Conservation (phyloP, 2,329 filamentous ascomycete genomes). For the Aspergillus caelatus region DNA sequence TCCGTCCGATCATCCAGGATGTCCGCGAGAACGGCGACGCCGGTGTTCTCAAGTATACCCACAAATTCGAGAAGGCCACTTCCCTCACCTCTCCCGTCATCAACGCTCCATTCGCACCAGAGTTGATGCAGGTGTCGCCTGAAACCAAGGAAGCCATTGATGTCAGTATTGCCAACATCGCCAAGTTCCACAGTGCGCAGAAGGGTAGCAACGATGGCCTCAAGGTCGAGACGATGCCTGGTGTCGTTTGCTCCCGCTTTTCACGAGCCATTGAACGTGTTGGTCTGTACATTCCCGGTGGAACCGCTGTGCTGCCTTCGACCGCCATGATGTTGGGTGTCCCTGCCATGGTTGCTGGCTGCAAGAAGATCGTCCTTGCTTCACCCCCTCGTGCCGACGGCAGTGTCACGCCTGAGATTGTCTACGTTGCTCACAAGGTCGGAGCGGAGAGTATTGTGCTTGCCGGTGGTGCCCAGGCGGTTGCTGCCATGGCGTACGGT, state of each 20-base stretch:
- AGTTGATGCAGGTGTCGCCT: conserved; percentile 79
- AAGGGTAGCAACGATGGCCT: conserved; percentile 76
- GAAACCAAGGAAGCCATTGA: conserved; percentile 95
- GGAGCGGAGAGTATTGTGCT: conserved; percentile 95
- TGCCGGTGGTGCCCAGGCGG: conserved; percentile 91
- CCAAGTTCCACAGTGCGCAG: conserved; percentile 90
- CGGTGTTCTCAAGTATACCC: conserved; percentile 87
- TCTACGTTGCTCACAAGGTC: conserved; percentile 96
- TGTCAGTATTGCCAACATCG: conserved; percentile 89
- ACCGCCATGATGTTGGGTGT: conserved; percentile 98
- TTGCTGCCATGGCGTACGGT: conserved; percentile 96
- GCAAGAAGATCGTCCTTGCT: conserved; percentile 90
- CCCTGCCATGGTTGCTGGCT: conserved; percentile 95
- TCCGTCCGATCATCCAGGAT: conserved; percentile 87
- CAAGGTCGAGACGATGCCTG: conserved; percentile 94
- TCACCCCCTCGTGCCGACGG: conserved; percentile 89
- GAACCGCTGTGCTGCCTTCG: conserved; percentile 94
- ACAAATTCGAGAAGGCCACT: conserved; percentile 97
- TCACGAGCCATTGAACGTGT: conserved; percentile 89
- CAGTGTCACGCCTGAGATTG: conserved; percentile 91
- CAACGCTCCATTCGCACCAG: conserved; percentile 81
- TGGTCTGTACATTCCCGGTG: conserved; percentile 94
- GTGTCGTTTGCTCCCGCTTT: conserved; percentile 92
- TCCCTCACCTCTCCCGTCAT: conserved; percentile 87
- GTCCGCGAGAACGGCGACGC: conserved; percentile 83